Evolutionary conservation across 768 basidiomycete genomes (phyloP).

Genomic region (Psilocybe azurescens): DNA sequence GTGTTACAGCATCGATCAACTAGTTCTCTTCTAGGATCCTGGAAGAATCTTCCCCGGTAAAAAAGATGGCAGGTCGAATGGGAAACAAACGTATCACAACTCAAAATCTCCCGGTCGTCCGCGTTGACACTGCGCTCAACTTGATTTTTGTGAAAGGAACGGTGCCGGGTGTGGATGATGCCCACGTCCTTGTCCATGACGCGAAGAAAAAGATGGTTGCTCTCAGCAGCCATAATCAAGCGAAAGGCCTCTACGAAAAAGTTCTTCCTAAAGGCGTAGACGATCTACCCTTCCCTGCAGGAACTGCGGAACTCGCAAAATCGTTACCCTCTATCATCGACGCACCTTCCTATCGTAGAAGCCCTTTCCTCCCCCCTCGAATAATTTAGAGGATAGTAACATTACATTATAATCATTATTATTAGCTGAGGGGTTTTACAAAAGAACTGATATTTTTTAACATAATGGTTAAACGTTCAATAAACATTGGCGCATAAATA

Average conservation of each 20-base stretch:
- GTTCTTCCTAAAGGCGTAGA: conserved; percentile 83
- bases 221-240: conserved; percentile 65
- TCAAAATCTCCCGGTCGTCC: conserved; percentile 89
- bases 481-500: too few relatives aligned
- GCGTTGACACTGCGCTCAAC: conserved; percentile 86
- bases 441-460: too few relatives aligned
- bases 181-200: conserved; percentile 85
- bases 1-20: conserved; percentile 5
- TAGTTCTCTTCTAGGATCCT: conserved; percentile 70
- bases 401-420: conserved; percentile 20
- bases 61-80: conserved; percentile 96
- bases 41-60: conserved; percentile 96
- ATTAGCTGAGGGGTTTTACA: not conserved
- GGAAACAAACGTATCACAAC: conserved; percentile 82
- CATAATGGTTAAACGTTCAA: too few relatives aligned
- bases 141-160: conserved; percentile 92
- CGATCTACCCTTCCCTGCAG: conserved; percentile 92
- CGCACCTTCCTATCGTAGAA: conserved; percentile 73
- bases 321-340: conserved; percentile 67
- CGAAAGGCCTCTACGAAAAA: conserved; percentile 75
- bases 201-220: conserved; percentile 86
- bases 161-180: conserved; percentile 89
- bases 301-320: conserved; percentile 77
- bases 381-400: conserved; percentile 31
- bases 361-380: conserved; percentile 84